Base-by-base conservation (phyloP, 2,329 filamentous ascomycete species). In the Aspergillus oerlinghausenensis region DNA sequence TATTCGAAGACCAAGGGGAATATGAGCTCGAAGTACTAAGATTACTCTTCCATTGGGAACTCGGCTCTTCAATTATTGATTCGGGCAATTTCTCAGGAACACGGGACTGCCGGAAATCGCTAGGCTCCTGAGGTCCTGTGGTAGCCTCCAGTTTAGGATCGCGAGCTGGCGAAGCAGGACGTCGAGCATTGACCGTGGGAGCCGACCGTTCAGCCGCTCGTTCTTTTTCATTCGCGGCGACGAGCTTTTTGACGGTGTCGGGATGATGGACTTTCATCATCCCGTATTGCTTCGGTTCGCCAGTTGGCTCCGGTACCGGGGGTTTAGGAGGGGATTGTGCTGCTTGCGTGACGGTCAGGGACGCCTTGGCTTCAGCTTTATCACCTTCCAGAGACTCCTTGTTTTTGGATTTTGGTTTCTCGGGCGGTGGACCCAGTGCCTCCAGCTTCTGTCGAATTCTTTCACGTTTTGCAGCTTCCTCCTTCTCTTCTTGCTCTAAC, bases 221-320 rank as follows among this genome's bases (percentile, higher is more conserved):
- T 45, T 76, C 70, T 53, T 67, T 69, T 50, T 76, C 72, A 56
- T 67, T 69, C 26, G 70, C 68, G 49, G 70, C 65, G 48, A 73
- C 69, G 45, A 77, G 63, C 63, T 75, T 79, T 64, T 77, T 79
- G 28, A 83, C 79, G 5, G 79, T 73, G 56, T 84, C 81, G 28
- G 82, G 76, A 63, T 82, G 80, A 65, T 84, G 82, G 9, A 84
- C 79, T 68, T 84, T 85, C 79, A 84, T 84, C 79, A 84, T 80
- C 47, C 82, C 82, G 69, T 84, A 84, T 64, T 84, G 82, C 56
- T 82, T 82, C 25, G 83, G 78, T 59, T 81, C 81, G 32, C 81
- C 82, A 54, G 79, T 81, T 14, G 82, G 79, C 55, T 82, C 79
- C 7, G 82, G 82, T 26, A 84, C 78, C 38, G 82, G 82, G 40